Conservation (phyloP, 306 rosid species). For the Glycine soja region DNA sequence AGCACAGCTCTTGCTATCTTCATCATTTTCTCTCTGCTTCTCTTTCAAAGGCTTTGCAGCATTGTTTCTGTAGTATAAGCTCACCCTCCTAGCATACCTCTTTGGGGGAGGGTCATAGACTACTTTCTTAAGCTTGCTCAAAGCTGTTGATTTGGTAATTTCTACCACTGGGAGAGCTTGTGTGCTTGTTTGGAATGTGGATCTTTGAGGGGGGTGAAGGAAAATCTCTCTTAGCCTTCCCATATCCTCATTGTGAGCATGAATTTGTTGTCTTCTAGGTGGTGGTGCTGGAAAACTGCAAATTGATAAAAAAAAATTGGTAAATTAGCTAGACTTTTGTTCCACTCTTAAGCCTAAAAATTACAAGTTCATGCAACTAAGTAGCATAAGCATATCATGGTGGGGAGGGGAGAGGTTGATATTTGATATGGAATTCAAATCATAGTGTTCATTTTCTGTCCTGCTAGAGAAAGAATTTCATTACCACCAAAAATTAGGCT, state of each 20-base stretch:
- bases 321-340: not conserved
- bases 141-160: constrained; percentile 55
- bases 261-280: constrained; percentile 35
- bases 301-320: constrained; percentile 25
- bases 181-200: constrained; percentile 41
- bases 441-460: not conserved
- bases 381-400: not conserved
- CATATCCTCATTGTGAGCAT: constrained; percentile 31
- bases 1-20: constrained; percentile 69
- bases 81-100: constrained; percentile 47
- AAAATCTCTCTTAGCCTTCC: constrained; percentile 46
- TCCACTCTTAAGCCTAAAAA: not conserved
- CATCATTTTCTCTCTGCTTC: constrained; percentile 46
- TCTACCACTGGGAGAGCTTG: constrained; percentile 38
- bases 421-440: not conserved
- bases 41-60: constrained; percentile 30
- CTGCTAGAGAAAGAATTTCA: not conserved
- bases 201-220: constrained; percentile 43
- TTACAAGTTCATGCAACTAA: constrained; percentile 24
- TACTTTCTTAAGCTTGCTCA: constrained; percentile 65
- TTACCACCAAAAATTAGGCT: not conserved
- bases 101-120: constrained; percentile 59
- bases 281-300: constrained; percentile 55
- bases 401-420: not conserved
- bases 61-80: constrained; percentile 63